These are phyloP conservation scores for Capillidium heterosporum DNA, from an alignment of 371 early-diverging fungal species.

Conservation along the genomic window DNA sequence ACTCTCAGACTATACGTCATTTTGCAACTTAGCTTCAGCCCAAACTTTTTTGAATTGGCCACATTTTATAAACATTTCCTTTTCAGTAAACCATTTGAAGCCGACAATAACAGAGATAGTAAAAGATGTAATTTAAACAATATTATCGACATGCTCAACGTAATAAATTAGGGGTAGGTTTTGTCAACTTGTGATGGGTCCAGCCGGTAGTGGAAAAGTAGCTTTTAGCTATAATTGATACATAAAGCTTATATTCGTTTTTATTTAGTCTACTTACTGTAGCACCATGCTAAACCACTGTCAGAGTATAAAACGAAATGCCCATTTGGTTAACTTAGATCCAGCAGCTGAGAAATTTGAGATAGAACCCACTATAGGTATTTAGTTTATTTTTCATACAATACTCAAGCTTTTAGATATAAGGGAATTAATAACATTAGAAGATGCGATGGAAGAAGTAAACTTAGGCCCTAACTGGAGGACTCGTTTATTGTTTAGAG, in stretches of 20 bases:
- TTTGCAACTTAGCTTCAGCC: no score
- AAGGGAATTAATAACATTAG: conserved; percentile 84
- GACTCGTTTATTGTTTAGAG: conserved; percentile 92
- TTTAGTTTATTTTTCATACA: background rate
- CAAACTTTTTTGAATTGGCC: no score
- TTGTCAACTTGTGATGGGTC: conserved; percentile 96
- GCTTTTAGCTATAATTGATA: background rate
- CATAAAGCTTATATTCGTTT: background rate
- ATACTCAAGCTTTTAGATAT: conserved; percentile 42
- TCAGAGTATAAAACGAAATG: conserved; percentile 54
- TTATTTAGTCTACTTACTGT: conserved; percentile 79
- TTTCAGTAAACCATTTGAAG: no score
- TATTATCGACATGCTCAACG: no score
- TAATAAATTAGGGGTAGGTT: conserved; percentile 43
- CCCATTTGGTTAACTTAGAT: conserved; percentile 94
- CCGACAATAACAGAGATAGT: no score
- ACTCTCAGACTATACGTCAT: no score
- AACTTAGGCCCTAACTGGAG: conserved; percentile 98
- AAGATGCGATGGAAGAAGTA: conserved; percentile 96
- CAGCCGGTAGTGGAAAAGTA: conserved; percentile 90
- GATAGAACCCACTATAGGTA: conserved; percentile 73
- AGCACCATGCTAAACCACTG: conserved; percentile 83
- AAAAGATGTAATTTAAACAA: no score
- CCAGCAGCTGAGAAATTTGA: conserved; percentile 94
- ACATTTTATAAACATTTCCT: no score